Evolutionary conservation across 192 early-diverging fungal species (phyloP).

Genomic region (Thamnidium elegans): DNA sequence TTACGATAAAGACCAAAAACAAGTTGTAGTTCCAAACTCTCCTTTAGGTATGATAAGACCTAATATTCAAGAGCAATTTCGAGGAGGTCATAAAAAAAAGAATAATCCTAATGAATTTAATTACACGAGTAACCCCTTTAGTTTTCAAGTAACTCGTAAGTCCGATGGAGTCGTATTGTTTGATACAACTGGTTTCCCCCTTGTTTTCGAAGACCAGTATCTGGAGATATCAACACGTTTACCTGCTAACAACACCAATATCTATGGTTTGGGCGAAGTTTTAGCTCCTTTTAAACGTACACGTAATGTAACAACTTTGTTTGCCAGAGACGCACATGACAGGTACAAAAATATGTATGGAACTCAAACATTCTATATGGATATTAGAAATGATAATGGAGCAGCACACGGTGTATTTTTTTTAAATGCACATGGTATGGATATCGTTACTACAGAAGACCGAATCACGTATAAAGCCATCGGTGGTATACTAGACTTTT

Average conservation of each 20-base stretch:
- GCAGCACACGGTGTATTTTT: constrained; percentile 53
- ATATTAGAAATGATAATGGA: constrained; percentile 45
- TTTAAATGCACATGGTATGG: constrained; percentile 66
- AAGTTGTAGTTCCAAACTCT: constrained; percentile 27
- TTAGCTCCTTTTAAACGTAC: constrained; percentile 52
- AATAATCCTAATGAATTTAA: neutral
- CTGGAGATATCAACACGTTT: constrained; percentile 58
- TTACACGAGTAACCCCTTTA: constrained; percentile 37
- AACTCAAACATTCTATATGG: constrained; percentile 60
- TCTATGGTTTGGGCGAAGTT: constrained; percentile 68
- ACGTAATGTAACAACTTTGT: constrained; percentile 8
- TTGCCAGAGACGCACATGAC: neutral
- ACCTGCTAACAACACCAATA: constrained; percentile 49
- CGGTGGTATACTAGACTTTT: constrained; percentile 65
- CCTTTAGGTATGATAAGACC: constrained; percentile 25
- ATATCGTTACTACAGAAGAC: constrained; percentile 40
- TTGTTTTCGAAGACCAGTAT: constrained; percentile 67
- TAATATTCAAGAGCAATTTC: neutral
- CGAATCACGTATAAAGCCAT: constrained; percentile 63
- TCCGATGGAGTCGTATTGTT: constrained; percentile 39
- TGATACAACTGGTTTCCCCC: constrained; percentile 37
- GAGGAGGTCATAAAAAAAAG: neutral
- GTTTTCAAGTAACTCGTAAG: constrained; percentile 40
- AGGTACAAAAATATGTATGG: constrained; percentile 53
- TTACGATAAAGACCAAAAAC: constrained; percentile 17